Base-by-base conservation (phyloP, 208 protist species). In the Leishmania arabica region DNA sequence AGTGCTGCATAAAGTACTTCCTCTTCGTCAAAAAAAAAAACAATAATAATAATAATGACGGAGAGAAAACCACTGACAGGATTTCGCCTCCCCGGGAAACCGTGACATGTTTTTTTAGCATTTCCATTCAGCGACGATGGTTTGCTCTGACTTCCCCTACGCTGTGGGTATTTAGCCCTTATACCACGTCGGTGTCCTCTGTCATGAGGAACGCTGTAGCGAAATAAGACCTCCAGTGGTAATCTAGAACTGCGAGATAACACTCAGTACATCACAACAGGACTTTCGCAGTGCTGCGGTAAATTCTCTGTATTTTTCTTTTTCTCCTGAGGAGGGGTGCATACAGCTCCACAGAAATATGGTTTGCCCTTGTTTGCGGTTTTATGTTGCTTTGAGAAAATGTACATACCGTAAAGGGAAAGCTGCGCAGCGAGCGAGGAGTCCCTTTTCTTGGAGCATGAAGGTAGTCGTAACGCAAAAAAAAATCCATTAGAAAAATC, bases 401-500 rank as follows among this genome's bases (percentile, higher is more conserved):
- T 54, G 15, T n/a, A 75, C 15, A 24, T 60, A 75, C 17, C 15
- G 8, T 45, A 60, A 75, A 60, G 2, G 31, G 3, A 24, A 19
- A 27, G 71, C 51, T 31, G 37, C 49, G 9, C n/a, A 13, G 49
- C 40, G 71, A 45, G n/a, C 2, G 24, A 49, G 11, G 31, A 74
- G 27, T 45, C 31, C 45, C 40, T 56, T 56, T 74, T 17, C 8
- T 73, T 37, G 66, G 49, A 79, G 74, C 77, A 78, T 68, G 60
- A 82, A 69, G 53, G 76, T 68, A 45, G 80, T 78, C 54, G 17
- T 71, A 75, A 79, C 37, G 49, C 45, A 45, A 31, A 77, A 81
- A 31, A 21, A 77, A 58, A 86, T 31, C 34, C 75, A 73, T 74
- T 51, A 68, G 49, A 49, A 31, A 85, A 77, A 31, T 77, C 73